These are phyloP conservation scores for Buxus sempervirens DNA, from an alignment of 164 flowering plant species.

Conservation along the genomic window DNA sequence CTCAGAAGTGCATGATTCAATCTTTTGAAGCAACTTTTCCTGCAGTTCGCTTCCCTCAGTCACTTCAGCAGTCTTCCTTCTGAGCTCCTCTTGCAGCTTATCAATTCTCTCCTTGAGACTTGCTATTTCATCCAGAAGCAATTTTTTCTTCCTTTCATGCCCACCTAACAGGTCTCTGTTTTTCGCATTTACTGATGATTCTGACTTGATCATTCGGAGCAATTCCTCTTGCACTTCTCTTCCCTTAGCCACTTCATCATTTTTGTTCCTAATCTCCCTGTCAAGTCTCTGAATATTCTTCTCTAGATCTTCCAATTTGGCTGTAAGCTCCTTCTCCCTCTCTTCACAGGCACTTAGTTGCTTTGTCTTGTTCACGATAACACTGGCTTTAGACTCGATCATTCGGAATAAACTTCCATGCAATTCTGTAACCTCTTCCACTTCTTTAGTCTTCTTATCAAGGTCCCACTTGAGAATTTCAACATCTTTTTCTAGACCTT, in stretches of 20 bases:
- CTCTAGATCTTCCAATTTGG: slow-evolving; percentile 22
- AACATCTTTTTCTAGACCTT: slow-evolving; percentile 15
- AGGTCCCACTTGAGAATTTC: slow-evolving; percentile 25
- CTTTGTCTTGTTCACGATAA: slow-evolving; percentile 18
- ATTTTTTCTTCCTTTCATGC: slow-evolving; percentile 37
- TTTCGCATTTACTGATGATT: slow-evolving; percentile 16
- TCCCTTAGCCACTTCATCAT: slow-evolving; percentile 23
- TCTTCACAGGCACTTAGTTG: slow-evolving; percentile 31
- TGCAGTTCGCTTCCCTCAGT: slow-evolving; percentile 30
- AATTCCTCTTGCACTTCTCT: slow-evolving; percentile 25
- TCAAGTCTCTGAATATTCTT: slow-evolving; percentile 25
- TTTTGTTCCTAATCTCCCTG: slow-evolving; percentile 24
- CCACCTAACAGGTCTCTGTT: slow-evolving; percentile 22
- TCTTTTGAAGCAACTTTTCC: slow-evolving; percentile 24
- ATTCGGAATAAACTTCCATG: slow-evolving; percentile 27
- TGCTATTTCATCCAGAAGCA: slow-evolving; percentile 31
- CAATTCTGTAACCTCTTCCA: slow-evolving; percentile 37
- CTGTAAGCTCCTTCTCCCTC: slow-evolving; percentile 15
- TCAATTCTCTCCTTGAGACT: slow-evolving; percentile 21
- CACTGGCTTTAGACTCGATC: slow-evolving; percentile 23
- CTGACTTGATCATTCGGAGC: slow-evolving; percentile 25
- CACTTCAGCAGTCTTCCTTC: slow-evolving; percentile 26
- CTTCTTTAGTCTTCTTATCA: slow-evolving; percentile 27
- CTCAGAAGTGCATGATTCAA: neutral
- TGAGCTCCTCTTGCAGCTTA: slow-evolving; percentile 23